Conservation (phyloP, 2,329 filamentous ascomycete species). For the Chaetothyriales sp. region DNA sequence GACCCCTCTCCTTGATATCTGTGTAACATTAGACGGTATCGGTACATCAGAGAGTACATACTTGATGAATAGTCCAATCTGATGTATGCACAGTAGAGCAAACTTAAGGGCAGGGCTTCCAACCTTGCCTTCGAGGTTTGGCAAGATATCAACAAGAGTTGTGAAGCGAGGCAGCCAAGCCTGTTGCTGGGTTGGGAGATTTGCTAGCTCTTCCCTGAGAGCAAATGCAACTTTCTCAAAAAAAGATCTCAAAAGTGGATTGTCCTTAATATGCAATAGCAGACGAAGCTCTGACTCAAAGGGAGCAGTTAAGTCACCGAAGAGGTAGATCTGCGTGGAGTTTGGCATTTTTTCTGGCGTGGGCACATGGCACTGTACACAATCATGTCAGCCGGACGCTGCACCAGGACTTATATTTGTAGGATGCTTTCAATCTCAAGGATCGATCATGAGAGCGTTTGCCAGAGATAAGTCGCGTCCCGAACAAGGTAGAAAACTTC, state of each 20-base stretch:
- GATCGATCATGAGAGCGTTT: neutral
- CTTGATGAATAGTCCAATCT: slow-evolving; percentile 35
- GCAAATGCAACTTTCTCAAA: slow-evolving; percentile 28
- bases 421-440: neutral
- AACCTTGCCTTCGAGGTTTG: slow-evolving; percentile 23
- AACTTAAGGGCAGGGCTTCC: slow-evolving; percentile 32
- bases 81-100: slow-evolving; percentile 27
- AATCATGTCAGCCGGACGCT: neutral
- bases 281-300: neutral
- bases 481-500: neutral
- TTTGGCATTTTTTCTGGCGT: neutral
- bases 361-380: neutral
- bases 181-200: slow-evolving; percentile 12
- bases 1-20: slow-evolving; percentile 22
- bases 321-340: neutral
- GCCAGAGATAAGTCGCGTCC: neutral
- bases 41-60: slow-evolving; percentile 18
- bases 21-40: neutral
- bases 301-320: neutral
- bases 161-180: slow-evolving; percentile 16
- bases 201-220: slow-evolving; percentile 28
- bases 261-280: neutral
- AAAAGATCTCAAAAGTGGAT: slow-evolving; percentile 28
- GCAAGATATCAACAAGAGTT: slow-evolving; percentile 6
- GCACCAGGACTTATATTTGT: neutral